Conservation (phyloP, 139 green algal genomes). For the Chlorella vulgaris region DNA sequence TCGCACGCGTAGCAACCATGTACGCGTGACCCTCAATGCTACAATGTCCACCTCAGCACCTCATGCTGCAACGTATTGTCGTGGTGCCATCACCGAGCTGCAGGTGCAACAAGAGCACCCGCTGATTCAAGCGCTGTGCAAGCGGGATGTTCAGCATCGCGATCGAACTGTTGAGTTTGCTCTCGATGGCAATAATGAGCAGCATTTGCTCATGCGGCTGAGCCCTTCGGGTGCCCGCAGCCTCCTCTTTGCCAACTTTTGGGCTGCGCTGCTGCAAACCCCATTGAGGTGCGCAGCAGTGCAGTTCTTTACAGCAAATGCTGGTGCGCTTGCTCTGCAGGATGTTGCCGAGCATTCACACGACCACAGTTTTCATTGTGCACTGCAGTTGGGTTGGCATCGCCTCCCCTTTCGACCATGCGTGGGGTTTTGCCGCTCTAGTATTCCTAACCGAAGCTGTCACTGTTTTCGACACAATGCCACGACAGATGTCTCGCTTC, state of each 20-base stretch:
- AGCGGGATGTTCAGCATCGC: no score
- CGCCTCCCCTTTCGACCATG: background rate
- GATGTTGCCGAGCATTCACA: no score
- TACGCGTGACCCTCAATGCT: background rate
- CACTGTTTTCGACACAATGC: conserved; percentile 33
- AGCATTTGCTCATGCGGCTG: conserved; percentile 38
- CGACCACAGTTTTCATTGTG: background rate
- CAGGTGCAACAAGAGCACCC: no score
- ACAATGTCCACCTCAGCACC: no score
- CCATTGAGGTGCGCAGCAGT: background rate
- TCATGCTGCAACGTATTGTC: background rate
- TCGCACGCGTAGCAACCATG: background rate
- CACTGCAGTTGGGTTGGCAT: background rate
- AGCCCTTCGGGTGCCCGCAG: conserved; percentile 32
- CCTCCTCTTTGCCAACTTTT: conserved; percentile 54
- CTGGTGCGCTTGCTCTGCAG: background rate
- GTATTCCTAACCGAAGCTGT: conserved; percentile 36
- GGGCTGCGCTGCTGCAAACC: conserved; percentile 12
- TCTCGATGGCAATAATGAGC: no score
- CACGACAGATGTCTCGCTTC: conserved; percentile 31
- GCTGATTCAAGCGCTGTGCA: no score
- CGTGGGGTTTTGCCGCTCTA: conserved; percentile 30
- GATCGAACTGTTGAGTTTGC: no score
- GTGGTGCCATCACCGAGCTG: no score
- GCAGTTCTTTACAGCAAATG: background rate